These are phyloP conservation scores for Cordyceps fumosorosea DNA, from an alignment of 2,329 filamentous ascomycete genomes.

Conservation along the genomic window DNA sequence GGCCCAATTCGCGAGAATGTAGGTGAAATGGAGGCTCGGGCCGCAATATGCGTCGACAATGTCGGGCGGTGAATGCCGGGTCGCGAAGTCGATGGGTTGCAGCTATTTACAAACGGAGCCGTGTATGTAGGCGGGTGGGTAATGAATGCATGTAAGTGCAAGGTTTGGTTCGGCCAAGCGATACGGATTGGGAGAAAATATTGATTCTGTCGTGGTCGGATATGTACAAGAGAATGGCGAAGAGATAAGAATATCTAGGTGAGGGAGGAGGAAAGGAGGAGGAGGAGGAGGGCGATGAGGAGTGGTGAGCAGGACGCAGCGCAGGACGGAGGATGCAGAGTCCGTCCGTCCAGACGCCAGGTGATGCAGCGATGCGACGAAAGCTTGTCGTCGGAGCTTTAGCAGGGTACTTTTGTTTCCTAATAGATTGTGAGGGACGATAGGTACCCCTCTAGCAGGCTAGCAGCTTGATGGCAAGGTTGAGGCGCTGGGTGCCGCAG, in stretches of 20 bases:
- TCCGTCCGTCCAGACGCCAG: background rate
- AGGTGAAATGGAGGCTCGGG: background rate
- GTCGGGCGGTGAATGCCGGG: background rate
- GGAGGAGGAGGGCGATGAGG: background rate
- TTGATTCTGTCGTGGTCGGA: background rate
- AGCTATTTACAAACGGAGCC: slow-evolving; percentile 11
- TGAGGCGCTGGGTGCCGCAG: slow-evolving; percentile 14
- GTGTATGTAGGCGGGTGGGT: background rate
- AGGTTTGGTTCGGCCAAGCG: background rate
- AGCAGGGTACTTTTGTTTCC: background rate
- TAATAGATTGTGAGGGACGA: background rate
- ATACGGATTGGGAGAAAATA: background rate
- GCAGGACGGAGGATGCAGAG: background rate
- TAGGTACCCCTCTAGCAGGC: background rate
- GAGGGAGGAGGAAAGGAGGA: background rate
- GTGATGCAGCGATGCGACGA: slow-evolving; percentile 9
- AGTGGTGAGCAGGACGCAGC: background rate
- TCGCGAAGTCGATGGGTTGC: background rate
- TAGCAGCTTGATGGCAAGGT: background rate
- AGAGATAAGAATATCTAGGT: background rate
- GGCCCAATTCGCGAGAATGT: background rate
- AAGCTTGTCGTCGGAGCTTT: background rate
- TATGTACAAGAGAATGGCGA: background rate
- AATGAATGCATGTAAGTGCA: slow-evolving; percentile 4
- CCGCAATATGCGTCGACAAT: background rate